Base-by-base conservation (phyloP, 495 filamentous ascomycete species). In the Aspergillus leporis region DNA sequence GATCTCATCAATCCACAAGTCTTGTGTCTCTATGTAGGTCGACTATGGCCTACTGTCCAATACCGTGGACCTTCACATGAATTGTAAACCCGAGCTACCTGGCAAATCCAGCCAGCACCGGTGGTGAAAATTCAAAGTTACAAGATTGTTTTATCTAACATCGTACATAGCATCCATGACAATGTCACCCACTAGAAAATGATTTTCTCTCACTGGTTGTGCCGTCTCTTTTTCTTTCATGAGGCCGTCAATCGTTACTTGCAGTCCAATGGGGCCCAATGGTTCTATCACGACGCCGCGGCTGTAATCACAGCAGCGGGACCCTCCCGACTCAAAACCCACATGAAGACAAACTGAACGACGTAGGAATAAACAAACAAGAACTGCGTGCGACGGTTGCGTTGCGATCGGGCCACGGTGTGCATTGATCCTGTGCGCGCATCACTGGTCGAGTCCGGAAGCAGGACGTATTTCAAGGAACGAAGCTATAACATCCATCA, bases 341-440 rank as follows among this genome's bases (percentile, higher is more conserved):
- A 93, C 90, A 97, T 97, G 70, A 97, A 96, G 55, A 93, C 67
- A 49, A 98, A 85, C 73, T 98, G 94, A 53, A 97, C 87, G 16
- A 93, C 78, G 73, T 98, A 98, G 40, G 91, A 90, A 76, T 98
- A 98, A 59, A 93, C 75, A 74, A 98, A 97, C 59, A 98, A 76
- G 65, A 98, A 98, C 78, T 97, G 92, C 4, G 92, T 97, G 56
- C 94, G 81, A 70, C 91, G 85, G 73, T 89, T 96, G 68, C 88
- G 85, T 78, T 96, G 93, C 18, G 89, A 85, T 61, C 93, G 85
- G 38, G 87, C 86, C 58, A 93, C 85, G 23, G 90, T 92, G 70
- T 93, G 90, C 76, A 82, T 87, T 25, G 86, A 85, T 51, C 81
- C 80, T 10, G 83, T 85, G 57, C 85, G 83, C 54, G 81, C 81